Evolutionary conservation across 2,329 filamentous ascomycete species (phyloP).

Genomic region (Orbilia quercus): DNA sequence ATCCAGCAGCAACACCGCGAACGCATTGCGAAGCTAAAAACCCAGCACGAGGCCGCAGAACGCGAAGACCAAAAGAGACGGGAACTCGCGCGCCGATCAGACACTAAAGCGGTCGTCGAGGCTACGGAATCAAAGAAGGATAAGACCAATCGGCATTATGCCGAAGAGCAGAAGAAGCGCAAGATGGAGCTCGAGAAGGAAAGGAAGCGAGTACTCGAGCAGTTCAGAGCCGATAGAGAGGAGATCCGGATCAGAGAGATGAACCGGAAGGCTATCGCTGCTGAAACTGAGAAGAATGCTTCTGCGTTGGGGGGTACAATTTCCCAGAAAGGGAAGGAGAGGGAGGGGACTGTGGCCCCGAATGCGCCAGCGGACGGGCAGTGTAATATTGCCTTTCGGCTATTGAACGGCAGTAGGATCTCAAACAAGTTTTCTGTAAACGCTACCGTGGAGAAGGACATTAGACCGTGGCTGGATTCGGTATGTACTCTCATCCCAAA

Average conservation of each 20-base stretch:
- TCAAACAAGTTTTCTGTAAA: slow-evolving; percentile 24
- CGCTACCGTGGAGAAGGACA: slow-evolving; percentile 36
- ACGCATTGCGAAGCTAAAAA: slow-evolving; percentile 43
- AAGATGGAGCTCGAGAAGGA: slow-evolving; percentile 42
- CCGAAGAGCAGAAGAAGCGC: slow-evolving; percentile 48
- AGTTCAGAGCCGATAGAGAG: slow-evolving; percentile 51
- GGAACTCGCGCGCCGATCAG: slow-evolving; percentile 30
- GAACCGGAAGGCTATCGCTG: slow-evolving; percentile 52
- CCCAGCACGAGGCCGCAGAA: slow-evolving; percentile 50
- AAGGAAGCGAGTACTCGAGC: slow-evolving; percentile 42
- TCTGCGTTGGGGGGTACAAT: slow-evolving; percentile 2
- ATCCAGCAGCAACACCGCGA: slow-evolving; percentile 53
- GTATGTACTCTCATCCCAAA: slow-evolving; percentile 1
- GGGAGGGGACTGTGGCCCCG: slow-evolving; percentile 2
- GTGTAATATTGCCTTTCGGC: slow-evolving; percentile 43
- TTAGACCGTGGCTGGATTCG: slow-evolving; percentile 47
- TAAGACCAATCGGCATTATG: slow-evolving; percentile 38
- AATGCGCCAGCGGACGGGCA: slow-evolving; percentile 9
- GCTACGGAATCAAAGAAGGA: slow-evolving; percentile 36
- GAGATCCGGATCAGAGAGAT: slow-evolving; percentile 48
- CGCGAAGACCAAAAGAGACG: slow-evolving; percentile 38
- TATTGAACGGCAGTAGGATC: slow-evolving; percentile 46
- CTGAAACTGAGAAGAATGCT: slow-evolving; percentile 35
- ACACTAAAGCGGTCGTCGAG: slow-evolving; percentile 34
- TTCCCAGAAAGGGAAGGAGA: slow-evolving; percentile 29